Base-by-base conservation (phyloP, 1,284 basidiomycete genomes). In the Rhodotorula mucilaginosa region DNA sequence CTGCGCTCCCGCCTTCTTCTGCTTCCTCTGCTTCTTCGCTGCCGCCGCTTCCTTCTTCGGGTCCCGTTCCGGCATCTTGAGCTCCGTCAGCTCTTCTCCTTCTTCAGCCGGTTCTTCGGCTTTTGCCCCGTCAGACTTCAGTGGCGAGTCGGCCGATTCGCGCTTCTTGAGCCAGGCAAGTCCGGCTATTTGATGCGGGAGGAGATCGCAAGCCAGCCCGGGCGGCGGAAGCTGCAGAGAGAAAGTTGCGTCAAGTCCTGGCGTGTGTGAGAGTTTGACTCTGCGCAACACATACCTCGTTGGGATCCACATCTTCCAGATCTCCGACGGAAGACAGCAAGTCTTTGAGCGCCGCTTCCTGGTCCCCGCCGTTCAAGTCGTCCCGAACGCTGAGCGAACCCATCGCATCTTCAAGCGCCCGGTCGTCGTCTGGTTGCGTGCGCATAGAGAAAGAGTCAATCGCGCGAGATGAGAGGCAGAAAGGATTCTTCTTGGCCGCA, bases 141-240 rank as follows among this genome's bases (percentile, higher is more conserved):
- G n/a, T 16, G 54, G 54, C 26, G 12, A n/a, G 7, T 44, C 39
- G 39, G 18, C 10, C 0, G 58, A 58, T 39, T 79, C 77, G 21
- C 76, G 73, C 16, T 64, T 64, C 21, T 56, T 62, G 21, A 79
- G 65, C 78, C 78, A 79, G n/a, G 67, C 67, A 5, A 78, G 52
- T 15, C 78, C 78, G 44, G 73, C 66, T 21, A 75, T 62, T 64
- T 78, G 77, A 49, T 79, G 77, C 12, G 75, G 65, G 3, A 75
- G 67, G 18, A 79, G 73, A 39, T 63, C 72, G 74, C 76, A 76
- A 6, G 31, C 60, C 34, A 75, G 67, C 4, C 61, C 64, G 2
- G 54, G 23, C 0, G 71, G 71, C 16, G 66, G 54, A 12, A 52
- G 26, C 54, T 60, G 52, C 51, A 29, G 52, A 18, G 15, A 23